These are phyloP conservation scores for Linderina pennispora DNA, from an alignment of 192 early-diverging fungal genomes.

Conservation along the genomic window DNA sequence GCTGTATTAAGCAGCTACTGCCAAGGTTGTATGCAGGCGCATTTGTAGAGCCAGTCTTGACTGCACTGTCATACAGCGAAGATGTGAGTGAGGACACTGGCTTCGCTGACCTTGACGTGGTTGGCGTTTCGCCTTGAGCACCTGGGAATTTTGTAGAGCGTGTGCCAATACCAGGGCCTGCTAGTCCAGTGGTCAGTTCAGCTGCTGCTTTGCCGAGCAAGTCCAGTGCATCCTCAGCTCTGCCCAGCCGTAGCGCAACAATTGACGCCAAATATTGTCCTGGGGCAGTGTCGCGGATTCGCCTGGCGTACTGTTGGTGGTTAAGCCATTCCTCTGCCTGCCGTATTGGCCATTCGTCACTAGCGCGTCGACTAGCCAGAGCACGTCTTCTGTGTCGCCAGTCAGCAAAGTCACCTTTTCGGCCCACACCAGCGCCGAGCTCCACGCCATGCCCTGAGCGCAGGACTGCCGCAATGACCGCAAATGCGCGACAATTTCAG, in stretches of 20 bases:
- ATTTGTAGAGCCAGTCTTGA: no score
- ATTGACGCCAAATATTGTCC: slow-evolving; percentile 40
- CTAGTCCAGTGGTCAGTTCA: no score
- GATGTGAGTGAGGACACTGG: no score
- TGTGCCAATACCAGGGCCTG: no score
- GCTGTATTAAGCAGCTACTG: no score
- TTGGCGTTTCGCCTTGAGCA: no score
- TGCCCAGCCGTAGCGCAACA: slow-evolving; percentile 38
- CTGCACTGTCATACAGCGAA: no score
- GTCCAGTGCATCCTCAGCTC: slow-evolving; percentile 42
- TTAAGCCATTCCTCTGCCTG: slow-evolving; percentile 42
- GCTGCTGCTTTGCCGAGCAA: slow-evolving; percentile 18
- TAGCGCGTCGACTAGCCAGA: slow-evolving; percentile 42
- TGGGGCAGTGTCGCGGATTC: slow-evolving; percentile 9
- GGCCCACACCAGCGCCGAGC: slow-evolving; percentile 41
- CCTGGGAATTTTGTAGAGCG: no score
- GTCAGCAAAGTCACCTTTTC: slow-evolving; percentile 37
- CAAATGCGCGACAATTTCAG: slow-evolving; percentile 32
- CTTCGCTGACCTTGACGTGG: no score
- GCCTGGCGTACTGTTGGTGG: slow-evolving; percentile 10
- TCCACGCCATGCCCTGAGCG: slow-evolving; percentile 35
- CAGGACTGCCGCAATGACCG: slow-evolving; percentile 33
- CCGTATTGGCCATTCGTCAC: slow-evolving; percentile 45
- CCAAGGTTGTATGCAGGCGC: no score
- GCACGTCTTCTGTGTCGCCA: slow-evolving; percentile 20